Evolutionary conservation across 305 asterid species (phyloP), one percentile per base, ranked within the genome.

Genomic region (Ilex paraguariensis): DNA sequence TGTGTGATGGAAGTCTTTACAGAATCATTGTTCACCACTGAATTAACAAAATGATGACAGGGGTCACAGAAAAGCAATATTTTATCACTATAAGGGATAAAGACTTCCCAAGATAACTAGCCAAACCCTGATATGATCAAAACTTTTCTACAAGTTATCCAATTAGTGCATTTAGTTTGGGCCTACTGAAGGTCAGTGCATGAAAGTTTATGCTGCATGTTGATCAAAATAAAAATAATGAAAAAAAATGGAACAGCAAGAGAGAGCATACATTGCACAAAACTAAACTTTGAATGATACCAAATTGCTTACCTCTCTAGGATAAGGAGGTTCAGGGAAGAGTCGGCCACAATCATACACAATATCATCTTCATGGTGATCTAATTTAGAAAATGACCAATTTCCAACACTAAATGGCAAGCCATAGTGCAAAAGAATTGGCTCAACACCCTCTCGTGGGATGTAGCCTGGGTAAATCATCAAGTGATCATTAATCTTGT

Each of bases 391-490:
- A 82, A 93, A 90, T 42, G 97, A 84, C 97, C 99, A 93, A 70
- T 87, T 93, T 53, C 96, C 97, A 31, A 90, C 86, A 12, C 48
- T 75, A 72, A 90, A 93, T 72, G 96, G 88, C 82, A 93, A 77
- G 59, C 96, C 99, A 71, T 93, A 93, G 73, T 93, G 97, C 87
- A 90, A 55, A 51, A 93, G 99, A 69, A 93, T 87, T 65, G 99
- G 97, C 71, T 93, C 99, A 44, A 90, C 60, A 33, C 95, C 95
- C 57, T 81, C 95, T 49, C 76, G 77, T 62, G 99, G 97, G 63
- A 71, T 67, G 78, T 93, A 93, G 68, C 99, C 97, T 15, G 97
- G 99, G 84, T 90, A 93, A 57, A 93, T 86, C 99, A 93, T 90
- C 84, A 93, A 69, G 87, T 78, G 79, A 71, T 86, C 87, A 54